These are phyloP conservation scores for Lachancea dasiensis DNA, from an alignment of 805 yeast genomes.

Conservation along the genomic window DNA sequence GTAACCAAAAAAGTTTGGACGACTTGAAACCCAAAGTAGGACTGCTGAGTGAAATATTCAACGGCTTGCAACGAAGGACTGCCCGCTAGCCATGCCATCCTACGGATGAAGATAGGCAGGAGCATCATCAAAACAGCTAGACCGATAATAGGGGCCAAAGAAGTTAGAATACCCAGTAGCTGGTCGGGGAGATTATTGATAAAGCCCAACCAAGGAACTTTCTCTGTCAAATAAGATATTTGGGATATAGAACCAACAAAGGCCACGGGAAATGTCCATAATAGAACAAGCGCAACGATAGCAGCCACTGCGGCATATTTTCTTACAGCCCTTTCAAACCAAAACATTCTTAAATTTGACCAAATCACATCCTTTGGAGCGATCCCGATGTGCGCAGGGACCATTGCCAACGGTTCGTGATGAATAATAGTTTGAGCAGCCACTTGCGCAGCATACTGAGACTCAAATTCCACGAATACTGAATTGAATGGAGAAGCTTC, in stretches of 20 bases:
- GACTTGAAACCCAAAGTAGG: constrained; percentile 65
- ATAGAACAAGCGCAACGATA: constrained; percentile 47
- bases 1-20: constrained; percentile 67
- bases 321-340: constrained; percentile 72
- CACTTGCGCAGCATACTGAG: constrained; percentile 68
- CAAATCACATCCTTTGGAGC: constrained; percentile 60
- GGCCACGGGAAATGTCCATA: constrained; percentile 78
- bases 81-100: constrained; percentile 57
- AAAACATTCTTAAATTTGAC: constrained; percentile 67
- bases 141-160: constrained; percentile 61
- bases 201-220: constrained; percentile 48
- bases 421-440: constrained; percentile 60
- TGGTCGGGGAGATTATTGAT: constrained; percentile 49
- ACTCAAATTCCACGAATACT: constrained; percentile 70
- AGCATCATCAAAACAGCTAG: constrained; percentile 60
- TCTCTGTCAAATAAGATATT: constrained; percentile 53
- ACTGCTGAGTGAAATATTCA: constrained; percentile 59
- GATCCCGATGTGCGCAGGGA: constrained; percentile 55
- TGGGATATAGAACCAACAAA: constrained; percentile 73
- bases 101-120: constrained; percentile 59
- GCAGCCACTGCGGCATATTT: constrained; percentile 45
- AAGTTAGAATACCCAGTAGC: constrained; percentile 59
- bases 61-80: constrained; percentile 49
- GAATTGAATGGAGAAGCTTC: constrained; percentile 64
- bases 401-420: constrained; percentile 59